Conservation (phyloP, 495 filamentous ascomycete species). For the Hypomontagnella submonticulosa region DNA sequence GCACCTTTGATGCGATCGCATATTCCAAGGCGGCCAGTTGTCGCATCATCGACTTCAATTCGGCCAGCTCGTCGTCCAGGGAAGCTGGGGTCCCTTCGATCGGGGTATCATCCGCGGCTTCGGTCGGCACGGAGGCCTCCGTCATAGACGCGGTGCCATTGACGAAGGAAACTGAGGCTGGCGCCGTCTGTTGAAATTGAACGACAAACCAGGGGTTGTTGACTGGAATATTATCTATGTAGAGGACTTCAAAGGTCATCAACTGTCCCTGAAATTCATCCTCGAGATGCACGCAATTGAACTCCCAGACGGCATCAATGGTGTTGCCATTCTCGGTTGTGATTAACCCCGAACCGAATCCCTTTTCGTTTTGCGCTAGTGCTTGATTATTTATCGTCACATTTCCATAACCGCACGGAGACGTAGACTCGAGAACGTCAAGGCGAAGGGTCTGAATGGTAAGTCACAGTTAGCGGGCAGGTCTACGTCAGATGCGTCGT, state of each 20-base stretch:
- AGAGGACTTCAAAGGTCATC: slow-evolving; percentile 58
- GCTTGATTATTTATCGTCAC: slow-evolving; percentile 51
- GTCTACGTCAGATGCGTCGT: not conserved
- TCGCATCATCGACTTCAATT: slow-evolving; percentile 50
- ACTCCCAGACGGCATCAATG: slow-evolving; percentile 57
- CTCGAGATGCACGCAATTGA: slow-evolving; percentile 56
- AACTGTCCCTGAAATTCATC: slow-evolving; percentile 57
- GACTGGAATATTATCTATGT: slow-evolving; percentile 49
- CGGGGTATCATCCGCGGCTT: slow-evolving; percentile 7
- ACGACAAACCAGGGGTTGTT: slow-evolving; percentile 56
- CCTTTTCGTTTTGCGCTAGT: slow-evolving; percentile 47
- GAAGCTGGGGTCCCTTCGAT: slow-evolving; percentile 23
- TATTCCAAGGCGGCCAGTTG: slow-evolving; percentile 46
- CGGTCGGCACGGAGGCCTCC: slow-evolving; percentile 6
- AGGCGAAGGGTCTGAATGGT: slow-evolving; percentile 47
- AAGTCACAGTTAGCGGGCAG: slow-evolving; percentile 3
- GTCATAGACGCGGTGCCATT: slow-evolving; percentile 42
- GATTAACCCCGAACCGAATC: slow-evolving; percentile 47
- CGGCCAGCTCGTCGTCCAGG: slow-evolving; percentile 46
- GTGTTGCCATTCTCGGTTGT: slow-evolving; percentile 40
- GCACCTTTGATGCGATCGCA: slow-evolving; percentile 46
- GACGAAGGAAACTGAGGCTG: slow-evolving; percentile 54
- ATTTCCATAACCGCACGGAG: slow-evolving; percentile 52
- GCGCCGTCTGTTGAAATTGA: slow-evolving; percentile 58
- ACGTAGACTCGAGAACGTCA: slow-evolving; percentile 47